Evolutionary conservation across 371 early-diverging fungal genomes (phyloP), one percentile per base, ranked within the genome.

Genomic region (Mucor lusitanicus): DNA sequence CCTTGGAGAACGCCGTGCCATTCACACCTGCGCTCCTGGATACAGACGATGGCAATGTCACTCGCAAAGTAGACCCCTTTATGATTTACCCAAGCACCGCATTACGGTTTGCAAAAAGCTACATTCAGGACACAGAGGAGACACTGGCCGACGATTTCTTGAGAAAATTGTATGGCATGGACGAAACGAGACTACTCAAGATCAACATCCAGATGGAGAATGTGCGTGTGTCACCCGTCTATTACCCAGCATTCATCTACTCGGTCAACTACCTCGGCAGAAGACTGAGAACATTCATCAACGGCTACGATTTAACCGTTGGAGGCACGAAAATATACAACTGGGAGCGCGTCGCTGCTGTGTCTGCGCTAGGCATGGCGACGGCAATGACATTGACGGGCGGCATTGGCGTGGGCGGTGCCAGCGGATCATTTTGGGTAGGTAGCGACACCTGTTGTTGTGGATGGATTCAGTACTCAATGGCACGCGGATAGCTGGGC

Each of bases 301-400:
- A 87, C 59, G 88, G 84, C 0, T 60, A 81, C 46, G 87, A 88
- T 70, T 44, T 81, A 21, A 62, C 71, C 1, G 77, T 79, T 0
- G 87, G 88, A n/a, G 88, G 88, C 17, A 65, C 83, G 4, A 74
- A 81, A 9, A 73, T 83, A 3, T 88, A 88, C 55, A 81, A 86
- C 28, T 85, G 85, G 85, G 74, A 85, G 23, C 71, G 85, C 11
- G 78, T 85, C 6, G 85, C 85, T 27, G 73, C 77, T 2, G 81
- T 68, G 0, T 82, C 88, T n/a, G 86, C 86, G 15, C 55, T 77
- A 1, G 73, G 77, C 19, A 77, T 79, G 80, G 80, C 80, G 6
- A 58, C 75, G 4, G 44, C 73, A 6, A 84, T 81, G 77, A 21
- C 65, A 12, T 42, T 71, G 59, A 70, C 73, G 2, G 84, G 84